Evolutionary conservation across 305 asterid species (phyloP), one percentile per base, ranked within the genome.

Genomic region (Lippia alba): DNA sequence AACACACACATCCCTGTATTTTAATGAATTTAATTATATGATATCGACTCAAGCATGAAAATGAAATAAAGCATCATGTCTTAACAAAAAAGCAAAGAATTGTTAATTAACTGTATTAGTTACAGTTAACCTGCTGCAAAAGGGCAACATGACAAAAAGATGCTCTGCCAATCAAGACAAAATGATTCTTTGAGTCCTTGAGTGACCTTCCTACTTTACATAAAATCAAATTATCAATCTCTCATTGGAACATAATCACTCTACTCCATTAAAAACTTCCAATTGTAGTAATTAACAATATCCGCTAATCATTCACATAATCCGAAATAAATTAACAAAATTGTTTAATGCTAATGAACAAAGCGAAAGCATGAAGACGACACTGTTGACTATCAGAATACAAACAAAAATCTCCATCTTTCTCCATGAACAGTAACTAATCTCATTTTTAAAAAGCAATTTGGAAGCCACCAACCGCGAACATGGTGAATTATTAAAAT

Each of bases 171-270:
- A 36, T 36, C 41, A 36, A 36, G 41, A 36, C 41, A 36, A 36
- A 36, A 36, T 36, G 58, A 53, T 54, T 54, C 58, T 30, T 54
- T 8, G 58, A 54, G 12, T 54, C 58, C 14, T 54, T 8, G 58
- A 54, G 12, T 54, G 58, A 14, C 20, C 33, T 33, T 54, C 10
- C 10, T 17, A 53, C 58, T 17, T 7, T 24, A 24, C 34, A 18
- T 18, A 54, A 18, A 54, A 33, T 54, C 58, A 54, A 19, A 54
- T 54, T 8, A 7, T 54, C 58, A 10, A 8, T 9, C 20, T 6
- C 10, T 9, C 33, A 10, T 0, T 54, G 5, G 33, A 9, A 18
- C 34, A 8, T 5, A 9, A 16, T 51, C 1, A 54, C 33, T 18
- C 8, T 19, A 7, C 17, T 36, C 5, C 41, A 24, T 24, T 36